phyloP scores from a whole-genome alignment of 148 eudicot species.

The Vaccinium corymbosum region DNA sequence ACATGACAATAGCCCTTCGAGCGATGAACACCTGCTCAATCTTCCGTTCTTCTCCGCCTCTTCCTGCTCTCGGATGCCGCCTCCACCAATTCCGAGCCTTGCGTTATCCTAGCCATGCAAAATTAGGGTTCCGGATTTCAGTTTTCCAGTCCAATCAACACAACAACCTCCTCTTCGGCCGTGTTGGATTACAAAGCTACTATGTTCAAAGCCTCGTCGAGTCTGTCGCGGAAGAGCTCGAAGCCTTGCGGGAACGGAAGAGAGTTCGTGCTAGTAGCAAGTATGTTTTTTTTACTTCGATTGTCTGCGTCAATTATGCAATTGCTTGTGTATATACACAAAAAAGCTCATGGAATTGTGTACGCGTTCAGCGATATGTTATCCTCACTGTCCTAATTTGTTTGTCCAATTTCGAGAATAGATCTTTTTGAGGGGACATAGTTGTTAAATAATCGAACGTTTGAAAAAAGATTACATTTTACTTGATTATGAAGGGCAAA shows the following conservation, averaged over 20 bases:
- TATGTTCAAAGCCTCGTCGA: constrained; percentile 41
- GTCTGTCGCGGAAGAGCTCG: constrained; percentile 48
- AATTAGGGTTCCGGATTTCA: constrained; percentile 15
- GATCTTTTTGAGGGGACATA: no score
- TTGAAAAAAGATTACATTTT: no score
- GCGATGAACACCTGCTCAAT: constrained; percentile 37
- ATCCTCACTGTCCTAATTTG: no score
- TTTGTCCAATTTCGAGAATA: no score
- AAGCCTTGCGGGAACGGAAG: constrained; percentile 23
- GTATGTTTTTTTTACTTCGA: constrained; percentile 19
- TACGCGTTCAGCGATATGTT: background rate
- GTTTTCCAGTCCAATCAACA: constrained; percentile 8
- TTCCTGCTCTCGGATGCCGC: constrained; percentile 21
- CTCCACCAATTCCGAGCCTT: constrained; percentile 18
- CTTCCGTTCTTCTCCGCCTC: constrained; percentile 44
- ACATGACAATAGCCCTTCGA: constrained; percentile 43
- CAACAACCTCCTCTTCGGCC: background rate
- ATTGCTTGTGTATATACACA: background rate
- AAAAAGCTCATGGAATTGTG: background rate
- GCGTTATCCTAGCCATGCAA: constrained; percentile 12
- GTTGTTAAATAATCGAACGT: no score
- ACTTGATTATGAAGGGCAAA: no score
- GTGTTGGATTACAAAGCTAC: constrained; percentile 24
- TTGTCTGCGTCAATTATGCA: background rate
- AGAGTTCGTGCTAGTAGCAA: constrained; percentile 38